Evolutionary conservation across 2,329 filamentous ascomycete genomes (phyloP).

Genomic region (Cladosporium sp.): DNA sequence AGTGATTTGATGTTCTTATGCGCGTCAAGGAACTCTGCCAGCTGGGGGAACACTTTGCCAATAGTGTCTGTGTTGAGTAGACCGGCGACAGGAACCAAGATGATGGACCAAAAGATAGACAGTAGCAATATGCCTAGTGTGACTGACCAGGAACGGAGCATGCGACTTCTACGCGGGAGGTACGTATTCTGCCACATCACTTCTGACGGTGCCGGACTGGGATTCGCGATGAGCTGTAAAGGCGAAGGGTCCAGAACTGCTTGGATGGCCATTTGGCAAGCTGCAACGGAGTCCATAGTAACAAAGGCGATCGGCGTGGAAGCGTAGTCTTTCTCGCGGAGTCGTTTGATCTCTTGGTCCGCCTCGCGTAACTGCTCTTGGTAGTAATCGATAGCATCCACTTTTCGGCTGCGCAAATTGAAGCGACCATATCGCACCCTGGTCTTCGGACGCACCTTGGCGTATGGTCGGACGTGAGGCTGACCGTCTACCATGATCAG

Average conservation of each 20-base stretch:
- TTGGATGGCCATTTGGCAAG: constrained; percentile 92
- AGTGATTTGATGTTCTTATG: constrained; percentile 71
- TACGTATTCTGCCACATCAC: constrained; percentile 97
- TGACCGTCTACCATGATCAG: constrained; percentile 51
- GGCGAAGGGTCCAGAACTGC: constrained; percentile 89
- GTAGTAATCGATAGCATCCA: constrained; percentile 93
- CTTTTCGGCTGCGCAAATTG: constrained; percentile 63
- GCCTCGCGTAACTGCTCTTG: constrained; percentile 76
- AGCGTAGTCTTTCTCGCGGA: constrained; percentile 70
- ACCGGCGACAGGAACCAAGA: constrained; percentile 74
- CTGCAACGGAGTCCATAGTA: constrained; percentile 92
- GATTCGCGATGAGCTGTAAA: constrained; percentile 75
- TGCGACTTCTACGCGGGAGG: constrained; percentile 66
- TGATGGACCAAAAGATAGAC: constrained; percentile 81
- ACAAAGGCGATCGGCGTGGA: constrained; percentile 87
- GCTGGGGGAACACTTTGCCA: constrained; percentile 62
- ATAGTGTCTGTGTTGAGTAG: constrained; percentile 80
- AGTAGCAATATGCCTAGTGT: constrained; percentile 78
- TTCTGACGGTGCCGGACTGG: constrained; percentile 82
- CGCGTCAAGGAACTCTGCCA: constrained; percentile 63
- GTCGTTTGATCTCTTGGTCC: constrained; percentile 67
- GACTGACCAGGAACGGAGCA: constrained; percentile 75
- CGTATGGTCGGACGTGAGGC: constrained; percentile 42
- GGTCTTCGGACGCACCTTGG: constrained; percentile 58
- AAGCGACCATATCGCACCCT: constrained; percentile 77